Evolutionary conservation across 176 grass and related monocot species (phyloP), one percentile per base, ranked within the genome.

Genomic region (Aegilops sharonensis): DNA sequence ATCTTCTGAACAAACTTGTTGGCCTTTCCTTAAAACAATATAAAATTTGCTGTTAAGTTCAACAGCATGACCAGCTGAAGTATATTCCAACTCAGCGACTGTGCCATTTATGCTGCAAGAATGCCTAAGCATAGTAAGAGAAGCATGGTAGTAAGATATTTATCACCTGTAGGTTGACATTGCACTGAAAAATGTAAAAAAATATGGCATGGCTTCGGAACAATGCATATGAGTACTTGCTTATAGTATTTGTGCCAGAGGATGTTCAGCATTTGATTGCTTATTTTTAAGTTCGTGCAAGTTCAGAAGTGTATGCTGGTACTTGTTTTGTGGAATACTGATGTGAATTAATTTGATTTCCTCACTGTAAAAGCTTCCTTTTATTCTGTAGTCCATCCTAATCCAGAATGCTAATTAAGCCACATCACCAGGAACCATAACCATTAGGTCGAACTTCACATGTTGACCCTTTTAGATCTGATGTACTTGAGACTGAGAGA

Each of bases 261-360:
- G 63, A 17, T 81, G 17, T 68, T 48, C 14, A 68, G 27, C 79
- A 81, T 68, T 70, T 34, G 43, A 56, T 82, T 82, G 12, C 30
- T n/a, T 70, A 35, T 45, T 70, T 82, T 83, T 61, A 67, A 75
- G 69, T 66, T 25, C 5, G 56, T 54, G 57, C 29, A 64, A 65
- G 43, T 27, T 73, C 60, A 79, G 36, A 15, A 31, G 15, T 74
- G 36, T 40, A 47, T 18, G 42, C 9, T 5, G 9, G 40, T 64
- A 74, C 31, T 79, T 20, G 12, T 64, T 24, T 34, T 87, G 42
- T 56, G 39, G 9, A 64, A 42, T 63, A 25, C 4, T 62, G 24
- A 2, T 20, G 8, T 70, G 63, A 78, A 60, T 13, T 4, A 13
- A 30, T 74, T 48, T 81, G 37, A 11, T 79, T 17, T 36, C 50